Percentiles rank a stretch among this genome's conserved stretches.
Evolutionary conservation across 23 red algal species (phyloP).

Genomic region (Chondrus crispus): DNA sequence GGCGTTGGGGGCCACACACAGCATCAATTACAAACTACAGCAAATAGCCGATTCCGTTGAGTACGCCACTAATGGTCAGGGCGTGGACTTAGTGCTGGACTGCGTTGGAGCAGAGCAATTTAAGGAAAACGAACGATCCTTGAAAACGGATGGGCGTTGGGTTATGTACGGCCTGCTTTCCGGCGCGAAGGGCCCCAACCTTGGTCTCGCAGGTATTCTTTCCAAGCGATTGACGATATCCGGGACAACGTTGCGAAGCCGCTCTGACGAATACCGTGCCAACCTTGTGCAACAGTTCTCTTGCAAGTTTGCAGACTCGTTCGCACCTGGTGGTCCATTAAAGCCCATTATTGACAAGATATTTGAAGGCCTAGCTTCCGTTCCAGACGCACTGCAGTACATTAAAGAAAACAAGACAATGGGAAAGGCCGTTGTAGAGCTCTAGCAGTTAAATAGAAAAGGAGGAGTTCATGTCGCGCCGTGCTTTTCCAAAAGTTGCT

Average conservation of each 20-base stretch:
- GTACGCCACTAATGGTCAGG: slow-evolving; percentile 24
- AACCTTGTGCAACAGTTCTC: slow-evolving; percentile 33
- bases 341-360: slow-evolving; percentile 18
- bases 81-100: slow-evolving; percentile 86
- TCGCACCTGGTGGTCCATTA: background rate
- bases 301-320: background rate
- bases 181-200: slow-evolving; percentile 40
- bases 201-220: slow-evolving; percentile 54
- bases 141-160: slow-evolving; percentile 75
- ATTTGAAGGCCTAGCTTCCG: slow-evolving; percentile 25
- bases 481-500: background rate
- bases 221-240: slow-evolving; percentile 40
- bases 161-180: slow-evolving; percentile 86
- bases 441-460: background rate
- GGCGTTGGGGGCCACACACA: slow-evolving; percentile 64
- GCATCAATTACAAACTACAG: slow-evolving; percentile 31
- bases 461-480: background rate
- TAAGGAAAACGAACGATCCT: slow-evolving; percentile 33
- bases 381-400: slow-evolving; percentile 20
- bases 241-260: slow-evolving; percentile 70
- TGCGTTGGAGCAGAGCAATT: slow-evolving; percentile 79
- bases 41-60: slow-evolving; percentile 40
- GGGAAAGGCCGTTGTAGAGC: slow-evolving; percentile 33
- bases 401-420: slow-evolving; percentile 37
- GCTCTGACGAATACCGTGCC: slow-evolving; percentile 44